Evolutionary conservation across 2,329 filamentous ascomycete genomes (phyloP).

Genomic region (Neobulgaria alba): DNA sequence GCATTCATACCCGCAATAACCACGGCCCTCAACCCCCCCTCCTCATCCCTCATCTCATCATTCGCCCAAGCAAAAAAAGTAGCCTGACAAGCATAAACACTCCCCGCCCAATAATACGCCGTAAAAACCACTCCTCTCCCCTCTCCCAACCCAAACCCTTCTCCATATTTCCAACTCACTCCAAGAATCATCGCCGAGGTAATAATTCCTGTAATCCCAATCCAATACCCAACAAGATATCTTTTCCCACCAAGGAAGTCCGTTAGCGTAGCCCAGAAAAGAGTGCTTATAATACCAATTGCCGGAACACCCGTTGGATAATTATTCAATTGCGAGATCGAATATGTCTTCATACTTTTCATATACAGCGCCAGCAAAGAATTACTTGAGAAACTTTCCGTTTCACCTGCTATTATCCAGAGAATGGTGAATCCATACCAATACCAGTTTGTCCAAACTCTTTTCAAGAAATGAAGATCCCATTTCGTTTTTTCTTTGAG

Average conservation of each 20-base stretch:
- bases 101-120: constrained; percentile 63
- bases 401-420: constrained; percentile 64
- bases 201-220: constrained; percentile 53
- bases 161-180: no score
- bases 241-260: constrained; percentile 55
- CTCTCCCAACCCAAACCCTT: no score
- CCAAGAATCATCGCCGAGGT: constrained; percentile 53
- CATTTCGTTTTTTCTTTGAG: constrained; percentile 34
- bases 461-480: constrained; percentile 41
- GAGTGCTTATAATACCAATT: constrained; percentile 42
- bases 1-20: constrained; percentile 67
- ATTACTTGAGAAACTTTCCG: constrained; percentile 62
- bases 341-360: constrained; percentile 37
- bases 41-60: constrained; percentile 51
- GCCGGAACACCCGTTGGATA: constrained; percentile 45
- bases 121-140: constrained; percentile 46
- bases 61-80: constrained; percentile 73
- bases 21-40: constrained; percentile 54
- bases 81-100: constrained; percentile 64
- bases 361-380: constrained; percentile 44
- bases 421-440: constrained; percentile 59
- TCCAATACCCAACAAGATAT: constrained; percentile 59
- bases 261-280: constrained; percentile 63
- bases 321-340: constrained; percentile 42
- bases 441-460: constrained; percentile 50